Evolutionary conservation across 345 rosid genomes (phyloP).

Genomic region (Hibiscus mutabilis): DNA sequence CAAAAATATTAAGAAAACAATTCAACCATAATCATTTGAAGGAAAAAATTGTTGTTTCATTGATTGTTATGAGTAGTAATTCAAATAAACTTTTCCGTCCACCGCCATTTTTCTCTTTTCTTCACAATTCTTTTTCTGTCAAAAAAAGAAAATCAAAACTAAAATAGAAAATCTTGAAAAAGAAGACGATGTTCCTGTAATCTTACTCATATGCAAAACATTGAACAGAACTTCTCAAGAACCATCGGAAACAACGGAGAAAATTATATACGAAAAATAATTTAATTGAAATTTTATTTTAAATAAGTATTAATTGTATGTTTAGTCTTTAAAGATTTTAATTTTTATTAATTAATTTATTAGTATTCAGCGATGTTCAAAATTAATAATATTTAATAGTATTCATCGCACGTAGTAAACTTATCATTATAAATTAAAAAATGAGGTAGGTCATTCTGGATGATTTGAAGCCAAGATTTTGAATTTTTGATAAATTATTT

Average conservation of each 20-base stretch:
- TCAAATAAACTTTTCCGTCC: background rate
- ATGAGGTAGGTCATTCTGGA: background rate
- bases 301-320: no score
- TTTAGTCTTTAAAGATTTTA: no score
- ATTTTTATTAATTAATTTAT: no score
- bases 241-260: slow-evolving; percentile 30
- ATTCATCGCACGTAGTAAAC: no score
- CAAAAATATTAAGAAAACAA: background rate
- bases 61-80: no score
- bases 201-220: no score
- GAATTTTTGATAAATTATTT: no score
- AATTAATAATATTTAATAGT: no score
- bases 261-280: slow-evolving; percentile 28
- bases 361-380: no score
- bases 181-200: background rate
- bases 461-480: background rate
- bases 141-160: background rate
- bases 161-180: background rate
- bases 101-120: background rate
- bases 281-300: no score
- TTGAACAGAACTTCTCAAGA: slow-evolving; percentile 49
- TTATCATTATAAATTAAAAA: no score
- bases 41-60: no score
- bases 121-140: background rate
- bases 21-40: background rate